Evolutionary conservation across 257 asterid genomes (phyloP), one percentile per base, ranked within the genome.

Genomic region (Nicotiana obtusifolia): DNA sequence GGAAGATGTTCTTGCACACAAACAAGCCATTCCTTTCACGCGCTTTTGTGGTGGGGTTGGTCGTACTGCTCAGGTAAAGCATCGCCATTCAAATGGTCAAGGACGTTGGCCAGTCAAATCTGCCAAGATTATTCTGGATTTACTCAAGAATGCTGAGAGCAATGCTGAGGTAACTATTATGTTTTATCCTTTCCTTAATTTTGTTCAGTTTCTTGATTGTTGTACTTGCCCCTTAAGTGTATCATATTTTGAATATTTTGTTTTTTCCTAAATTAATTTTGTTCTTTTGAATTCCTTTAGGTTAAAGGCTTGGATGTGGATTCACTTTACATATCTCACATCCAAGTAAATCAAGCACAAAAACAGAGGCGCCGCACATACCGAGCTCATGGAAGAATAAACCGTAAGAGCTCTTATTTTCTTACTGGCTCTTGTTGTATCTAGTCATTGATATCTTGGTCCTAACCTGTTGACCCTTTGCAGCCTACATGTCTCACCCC

Each of bases 51-150:
- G 94, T 22, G 96, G 96, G 53, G 97, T 92, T 22, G 97, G 97
- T 16, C 82, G 97, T 60, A 90, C 95, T 67, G 97, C 94, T 44
- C 97, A 92, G 76, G 97, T 93, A 0, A 92, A 92, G 86, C 89
- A 85, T 87, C 84, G 97, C 49, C 97, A 90, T 56, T 91, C 97
- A 7, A 92, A 92, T 67, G 95, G 95, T 15, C 97, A 91, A 85
- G 94, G 95, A 0, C 89, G 97, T 4, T 92, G 97, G 97, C 97
- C 97, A n/a, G 97, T 82, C 1, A 92, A 92, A 82, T 92, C 97
- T 61, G 97, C 93, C 8, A 87, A 85, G 81, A 89, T 89, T 81
- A 90, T 92, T 85, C 83, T 92, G 65, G 97, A 92, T 82, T 87
- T 92, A 53, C 91, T 92, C 17, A 92, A 92, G 86, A 92, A 92